phyloP scores from a whole-genome alignment of 2,329 filamentous ascomycete species.

The Phaeosphaeriaceae sp. region DNA sequence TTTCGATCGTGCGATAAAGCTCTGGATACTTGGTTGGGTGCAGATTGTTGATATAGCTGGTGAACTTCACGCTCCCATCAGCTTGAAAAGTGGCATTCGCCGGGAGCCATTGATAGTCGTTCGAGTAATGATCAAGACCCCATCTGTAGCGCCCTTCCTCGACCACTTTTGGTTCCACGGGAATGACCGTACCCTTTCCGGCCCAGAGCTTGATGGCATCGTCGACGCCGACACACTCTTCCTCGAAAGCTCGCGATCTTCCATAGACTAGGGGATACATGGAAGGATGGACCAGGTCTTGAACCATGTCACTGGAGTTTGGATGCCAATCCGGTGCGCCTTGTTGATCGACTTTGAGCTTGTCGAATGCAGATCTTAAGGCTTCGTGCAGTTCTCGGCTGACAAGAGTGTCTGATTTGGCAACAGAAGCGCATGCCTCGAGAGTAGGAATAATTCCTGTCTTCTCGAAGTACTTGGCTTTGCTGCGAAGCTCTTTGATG shows the following conservation, averaged over 20 bases:
- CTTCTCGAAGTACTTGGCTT: conserved; percentile 54
- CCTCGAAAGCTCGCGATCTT: conserved; percentile 50
- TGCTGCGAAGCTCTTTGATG: conserved; percentile 57
- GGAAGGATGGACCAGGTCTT: conserved; percentile 70
- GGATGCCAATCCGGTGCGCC: conserved; percentile 65
- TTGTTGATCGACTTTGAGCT: conserved; percentile 57
- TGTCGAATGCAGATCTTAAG: conserved; percentile 54
- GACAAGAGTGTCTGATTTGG: conserved; percentile 62
- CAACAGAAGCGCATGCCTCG: conserved; percentile 54
- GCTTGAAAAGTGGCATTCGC: conserved; percentile 54
- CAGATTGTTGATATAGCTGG: conserved; percentile 63
- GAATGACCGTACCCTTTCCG: conserved; percentile 37
- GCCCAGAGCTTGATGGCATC: conserved; percentile 35
- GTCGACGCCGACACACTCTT: conserved; percentile 35
- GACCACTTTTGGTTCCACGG: conserved; percentile 1
- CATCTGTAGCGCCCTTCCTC: background rate
- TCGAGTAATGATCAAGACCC: conserved; percentile 21
- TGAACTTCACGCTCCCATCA: conserved; percentile 48
- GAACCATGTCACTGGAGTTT: conserved; percentile 61
- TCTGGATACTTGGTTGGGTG: conserved; percentile 49
- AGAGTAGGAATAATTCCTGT: conserved; percentile 54
- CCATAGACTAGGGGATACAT: conserved; percentile 67
- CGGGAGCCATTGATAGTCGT: conserved; percentile 57
- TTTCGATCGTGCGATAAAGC: conserved; percentile 28
- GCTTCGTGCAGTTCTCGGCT: conserved; percentile 47